These are phyloP conservation scores for Colletotrichum sp. DNA, from an alignment of 2,329 filamentous ascomycete genomes.

Conservation along the genomic window DNA sequence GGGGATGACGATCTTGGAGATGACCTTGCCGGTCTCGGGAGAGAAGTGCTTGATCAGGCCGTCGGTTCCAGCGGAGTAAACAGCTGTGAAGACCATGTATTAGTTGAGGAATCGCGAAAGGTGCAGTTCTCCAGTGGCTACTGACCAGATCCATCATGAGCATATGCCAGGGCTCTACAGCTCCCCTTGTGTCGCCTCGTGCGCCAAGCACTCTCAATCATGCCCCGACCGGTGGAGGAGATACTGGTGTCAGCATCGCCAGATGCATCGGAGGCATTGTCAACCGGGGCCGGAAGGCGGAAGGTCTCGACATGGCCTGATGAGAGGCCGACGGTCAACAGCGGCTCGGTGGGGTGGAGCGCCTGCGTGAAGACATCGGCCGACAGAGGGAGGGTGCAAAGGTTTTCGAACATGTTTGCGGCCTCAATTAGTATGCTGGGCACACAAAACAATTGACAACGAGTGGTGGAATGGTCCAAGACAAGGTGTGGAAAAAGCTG, in stretches of 20 bases:
- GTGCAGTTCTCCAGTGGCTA: constrained; percentile 33
- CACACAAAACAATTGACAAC: not conserved
- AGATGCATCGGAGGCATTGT: constrained; percentile 56
- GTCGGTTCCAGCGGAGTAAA: constrained; percentile 70
- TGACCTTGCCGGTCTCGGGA: constrained; percentile 68
- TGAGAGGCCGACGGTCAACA: constrained; percentile 85
- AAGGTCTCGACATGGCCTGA: constrained; percentile 87
- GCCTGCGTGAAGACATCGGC: constrained; percentile 89
- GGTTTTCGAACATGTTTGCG: constrained; percentile 80
- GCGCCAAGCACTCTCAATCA: constrained; percentile 84
- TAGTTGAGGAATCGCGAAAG: constrained; percentile 3
- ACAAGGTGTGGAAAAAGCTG: not conserved
- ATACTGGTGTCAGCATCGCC: constrained; percentile 53
- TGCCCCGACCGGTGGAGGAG: constrained; percentile 68
- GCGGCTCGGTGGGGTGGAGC: constrained; percentile 81
- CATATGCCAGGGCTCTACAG: constrained; percentile 83
- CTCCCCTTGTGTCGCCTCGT: constrained; percentile 93
- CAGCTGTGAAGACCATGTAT: constrained; percentile 39
- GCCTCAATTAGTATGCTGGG: not conserved
- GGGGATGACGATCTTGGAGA: constrained; percentile 83
- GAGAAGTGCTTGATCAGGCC: constrained; percentile 63
- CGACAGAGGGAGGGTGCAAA: constrained; percentile 86
- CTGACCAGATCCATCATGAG: constrained; percentile 74
- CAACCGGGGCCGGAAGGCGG: constrained; percentile 65
- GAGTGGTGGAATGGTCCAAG: not conserved